phyloP scores from a whole-genome alignment of 2,329 filamentous ascomycete genomes.

The Stromatinia cepivora region DNA sequence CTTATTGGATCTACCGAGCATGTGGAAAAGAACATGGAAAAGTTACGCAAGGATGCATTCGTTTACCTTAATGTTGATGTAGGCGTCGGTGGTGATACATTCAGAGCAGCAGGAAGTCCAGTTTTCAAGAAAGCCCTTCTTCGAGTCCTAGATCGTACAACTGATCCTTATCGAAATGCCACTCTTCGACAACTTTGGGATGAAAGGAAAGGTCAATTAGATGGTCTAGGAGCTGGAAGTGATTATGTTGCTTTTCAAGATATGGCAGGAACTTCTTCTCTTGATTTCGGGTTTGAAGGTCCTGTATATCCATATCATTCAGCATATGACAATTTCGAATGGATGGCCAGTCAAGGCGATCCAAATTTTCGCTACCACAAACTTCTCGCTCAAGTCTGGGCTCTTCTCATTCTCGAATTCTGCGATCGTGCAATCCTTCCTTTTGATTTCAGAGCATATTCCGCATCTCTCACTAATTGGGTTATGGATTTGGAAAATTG shows the following conservation, averaged over 20 bases:
- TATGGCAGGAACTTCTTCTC: slow-evolving; percentile 81
- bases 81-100: slow-evolving; percentile 72
- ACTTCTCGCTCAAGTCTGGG: slow-evolving; percentile 75
- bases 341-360: slow-evolving; percentile 79
- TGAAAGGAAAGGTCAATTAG: slow-evolving; percentile 58
- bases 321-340: slow-evolving; percentile 87
- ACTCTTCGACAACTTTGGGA: slow-evolving; percentile 78
- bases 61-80: slow-evolving; percentile 92
- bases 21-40: slow-evolving; percentile 79
- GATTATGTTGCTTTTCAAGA: slow-evolving; percentile 92
- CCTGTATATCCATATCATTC: slow-evolving; percentile 70
- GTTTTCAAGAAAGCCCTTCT: slow-evolving; percentile 72
- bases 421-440: slow-evolving; percentile 79
- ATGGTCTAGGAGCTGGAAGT: slow-evolving; percentile 69
- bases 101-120: slow-evolving; percentile 79
- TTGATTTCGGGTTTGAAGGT: slow-evolving; percentile 78
- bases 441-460: slow-evolving; percentile 77
- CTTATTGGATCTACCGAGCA: slow-evolving; percentile 91
- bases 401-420: slow-evolving; percentile 81
- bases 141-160: slow-evolving; percentile 71
- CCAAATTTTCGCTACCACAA: slow-evolving; percentile 80
- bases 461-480: slow-evolving; percentile 62
- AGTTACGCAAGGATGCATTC: slow-evolving; percentile 70
- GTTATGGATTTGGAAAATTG: slow-evolving; percentile 67
- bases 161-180: slow-evolving; percentile 69